phyloP scores from a whole-genome alignment of 2,329 filamentous ascomycete genomes.

The Penicillium frequentans region DNA sequence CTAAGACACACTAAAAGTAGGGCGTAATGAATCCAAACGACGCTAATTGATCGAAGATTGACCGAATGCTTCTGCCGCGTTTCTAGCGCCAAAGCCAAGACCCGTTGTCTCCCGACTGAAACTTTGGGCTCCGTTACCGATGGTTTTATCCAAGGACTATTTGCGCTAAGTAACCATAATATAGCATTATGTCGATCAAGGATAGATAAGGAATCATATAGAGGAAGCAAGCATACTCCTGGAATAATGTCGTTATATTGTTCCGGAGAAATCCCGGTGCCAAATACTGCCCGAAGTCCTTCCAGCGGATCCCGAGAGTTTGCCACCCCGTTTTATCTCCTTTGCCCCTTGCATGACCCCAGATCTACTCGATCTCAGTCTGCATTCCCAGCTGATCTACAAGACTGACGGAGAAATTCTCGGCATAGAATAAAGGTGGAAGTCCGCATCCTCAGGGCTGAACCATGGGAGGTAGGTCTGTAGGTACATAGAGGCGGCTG shows the following conservation, averaged over 20 bases:
- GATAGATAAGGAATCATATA: neutral
- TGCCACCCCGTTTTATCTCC: conserved; percentile 9
- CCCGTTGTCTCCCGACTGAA: conserved; percentile 18
- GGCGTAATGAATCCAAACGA: conserved; percentile 12
- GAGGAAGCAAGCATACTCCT: neutral
- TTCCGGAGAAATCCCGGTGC: neutral
- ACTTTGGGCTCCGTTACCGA: conserved; percentile 5
- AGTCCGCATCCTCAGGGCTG: neutral
- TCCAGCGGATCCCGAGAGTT: neutral
- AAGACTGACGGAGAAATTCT: neutral
- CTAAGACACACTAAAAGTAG: neutral
- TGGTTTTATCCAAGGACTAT: neutral
- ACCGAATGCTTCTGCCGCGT: conserved; percentile 30
- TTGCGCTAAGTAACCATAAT: neutral
- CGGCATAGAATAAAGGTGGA: neutral
- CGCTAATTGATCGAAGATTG: conserved; percentile 20
- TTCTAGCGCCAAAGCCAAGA: conserved; percentile 36
- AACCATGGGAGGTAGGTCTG: neutral
- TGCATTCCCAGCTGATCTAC: neutral
- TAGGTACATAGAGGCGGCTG: neutral
- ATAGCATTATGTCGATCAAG: neutral
- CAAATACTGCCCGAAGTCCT: neutral
- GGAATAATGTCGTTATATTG: neutral
- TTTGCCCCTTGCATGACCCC: conserved; percentile 26
- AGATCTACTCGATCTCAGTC: conserved; percentile 7